Evolutionary conservation across 805 yeast genomes (phyloP).

Genomic region (Candida jianshihensis): DNA sequence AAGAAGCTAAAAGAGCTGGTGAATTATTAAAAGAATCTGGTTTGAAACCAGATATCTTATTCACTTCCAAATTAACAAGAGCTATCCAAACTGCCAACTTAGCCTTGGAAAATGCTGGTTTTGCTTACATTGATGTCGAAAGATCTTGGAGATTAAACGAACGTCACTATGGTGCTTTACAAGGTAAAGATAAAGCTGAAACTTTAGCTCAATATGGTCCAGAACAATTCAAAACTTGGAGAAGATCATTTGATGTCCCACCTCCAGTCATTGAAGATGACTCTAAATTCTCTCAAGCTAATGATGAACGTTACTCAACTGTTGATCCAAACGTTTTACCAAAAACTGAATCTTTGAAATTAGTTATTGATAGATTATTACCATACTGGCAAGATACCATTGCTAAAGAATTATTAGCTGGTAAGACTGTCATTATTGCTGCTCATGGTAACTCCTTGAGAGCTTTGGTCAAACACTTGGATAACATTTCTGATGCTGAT

Average conservation of each 20-base stretch:
- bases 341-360: conserved; percentile 87
- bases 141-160: conserved; percentile 98
- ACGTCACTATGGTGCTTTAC: conserved; percentile 98
- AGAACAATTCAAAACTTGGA: conserved; percentile 93
- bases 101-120: conserved; percentile 84
- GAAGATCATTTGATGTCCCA: conserved; percentile 96
- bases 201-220: conserved; percentile 82
- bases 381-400: conserved; percentile 96
- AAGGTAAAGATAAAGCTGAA: conserved; percentile 96
- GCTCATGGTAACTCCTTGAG: conserved; percentile 99
- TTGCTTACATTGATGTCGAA: conserved; percentile 82
- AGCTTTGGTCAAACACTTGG: conserved; percentile 93
- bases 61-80: conserved; percentile 87
- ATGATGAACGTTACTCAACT: conserved; percentile 79
- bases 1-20: conserved; percentile 93
- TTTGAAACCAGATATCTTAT: conserved; percentile 76
- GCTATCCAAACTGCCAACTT: conserved; percentile 97
- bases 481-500: conserved; percentile 83
- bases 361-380: conserved; percentile 91
- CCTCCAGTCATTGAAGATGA: conserved; percentile 82
- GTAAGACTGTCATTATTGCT: conserved; percentile 87
- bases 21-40: conserved; percentile 82
- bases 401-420: conserved; percentile 73
- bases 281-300: conserved; percentile 76
- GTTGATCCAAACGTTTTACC: conserved; percentile 85